A percentile compares a stretch with the other conserved stretches of the same genome.
Conservation (phyloP, 73 alveolate genomes). For the Blepharisma japonicum region DNA sequence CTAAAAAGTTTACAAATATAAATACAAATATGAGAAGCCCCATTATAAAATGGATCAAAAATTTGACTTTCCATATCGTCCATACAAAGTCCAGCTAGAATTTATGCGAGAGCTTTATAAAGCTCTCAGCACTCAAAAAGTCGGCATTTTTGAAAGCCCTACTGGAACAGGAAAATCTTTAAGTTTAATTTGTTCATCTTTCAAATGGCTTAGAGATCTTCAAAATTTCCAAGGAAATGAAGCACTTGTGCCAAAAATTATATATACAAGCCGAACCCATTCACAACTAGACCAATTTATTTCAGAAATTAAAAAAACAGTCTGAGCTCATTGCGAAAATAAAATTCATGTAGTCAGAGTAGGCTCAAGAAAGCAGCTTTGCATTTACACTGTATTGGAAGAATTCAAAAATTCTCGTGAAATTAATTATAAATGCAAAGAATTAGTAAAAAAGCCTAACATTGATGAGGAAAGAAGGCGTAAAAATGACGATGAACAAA, state of each 20-base stretch:
- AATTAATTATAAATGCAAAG: slow-evolving; percentile 37
- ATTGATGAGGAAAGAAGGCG: slow-evolving; percentile 28
- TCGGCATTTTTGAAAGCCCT: slow-evolving; percentile 77
- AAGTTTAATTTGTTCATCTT: slow-evolving; percentile 45
- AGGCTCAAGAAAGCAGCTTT: slow-evolving; percentile 77
- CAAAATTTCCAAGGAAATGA: too few relatives aligned
- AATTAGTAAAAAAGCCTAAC: slow-evolving; percentile 33
- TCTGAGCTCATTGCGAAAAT: slow-evolving; percentile 33
- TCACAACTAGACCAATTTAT: slow-evolving; percentile 73
- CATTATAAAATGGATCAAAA: slow-evolving; percentile 15
- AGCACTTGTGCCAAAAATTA: slow-evolving; percentile 47
- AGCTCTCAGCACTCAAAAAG: slow-evolving; percentile 43
- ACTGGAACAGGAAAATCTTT: slow-evolving; percentile 83
- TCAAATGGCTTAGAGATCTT: slow-evolving; percentile 50
- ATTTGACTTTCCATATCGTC: slow-evolving; percentile 54
- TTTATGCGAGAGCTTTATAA: slow-evolving; percentile 51
- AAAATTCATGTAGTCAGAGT: slow-evolving; percentile 57
- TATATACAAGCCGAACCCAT: slow-evolving; percentile 81
- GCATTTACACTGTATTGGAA: slow-evolving; percentile 54
- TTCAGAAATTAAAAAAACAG: slow-evolving; percentile 69
- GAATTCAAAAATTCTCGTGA: not conserved
- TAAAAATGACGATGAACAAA: not conserved
- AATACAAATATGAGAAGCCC: too few relatives aligned
- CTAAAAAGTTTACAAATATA: too few relatives aligned
- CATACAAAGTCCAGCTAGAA: slow-evolving; percentile 61